These are phyloP conservation scores for Ceratocystis cubensis DNA, from an alignment of 2,329 filamentous ascomycete species.

Conservation along the genomic window DNA sequence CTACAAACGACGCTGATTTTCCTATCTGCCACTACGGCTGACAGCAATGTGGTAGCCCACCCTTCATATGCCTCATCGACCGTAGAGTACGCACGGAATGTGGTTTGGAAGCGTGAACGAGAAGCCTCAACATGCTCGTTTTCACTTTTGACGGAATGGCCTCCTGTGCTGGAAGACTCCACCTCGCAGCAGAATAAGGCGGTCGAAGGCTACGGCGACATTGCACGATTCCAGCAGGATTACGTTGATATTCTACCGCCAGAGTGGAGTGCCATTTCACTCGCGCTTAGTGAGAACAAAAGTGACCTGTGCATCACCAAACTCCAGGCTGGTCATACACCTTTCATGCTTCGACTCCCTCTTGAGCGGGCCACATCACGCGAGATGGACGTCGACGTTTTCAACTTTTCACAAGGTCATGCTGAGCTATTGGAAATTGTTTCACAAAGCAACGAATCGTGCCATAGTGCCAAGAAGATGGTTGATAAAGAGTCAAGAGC, in stretches of 20 bases:
- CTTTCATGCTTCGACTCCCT: constrained; percentile 78
- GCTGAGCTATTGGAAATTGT: constrained; percentile 75
- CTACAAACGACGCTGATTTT: constrained; percentile 54
- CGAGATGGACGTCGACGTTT: constrained; percentile 51
- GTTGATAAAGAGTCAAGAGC: constrained; percentile 61
- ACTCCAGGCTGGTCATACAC: constrained; percentile 59
- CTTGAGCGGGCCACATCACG: constrained; percentile 70
- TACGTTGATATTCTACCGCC: constrained; percentile 77
- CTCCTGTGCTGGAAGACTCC: constrained; percentile 18
- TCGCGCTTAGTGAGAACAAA: constrained; percentile 68
- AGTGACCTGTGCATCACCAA: constrained; percentile 86
- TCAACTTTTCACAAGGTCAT: constrained; percentile 70
- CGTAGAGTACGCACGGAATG: constrained; percentile 56
- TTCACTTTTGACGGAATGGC: constrained; percentile 23
- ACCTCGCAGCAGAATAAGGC: constrained; percentile 27
- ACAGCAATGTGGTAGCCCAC: constrained; percentile 35
- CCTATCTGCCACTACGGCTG: constrained; percentile 46
- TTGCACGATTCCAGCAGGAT: constrained; percentile 57
- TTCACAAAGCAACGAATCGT: constrained; percentile 65
- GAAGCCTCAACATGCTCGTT: constrained; percentile 36
- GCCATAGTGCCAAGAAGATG: constrained; percentile 60
- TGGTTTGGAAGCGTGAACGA: constrained; percentile 54
- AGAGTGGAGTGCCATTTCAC: constrained; percentile 73
- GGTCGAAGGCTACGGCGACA: constrained; percentile 37
- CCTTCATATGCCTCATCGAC: constrained; percentile 49